Evolutionary conservation across 177 flowering plant genomes (phyloP), one percentile per base, ranked within the genome.

Genomic region (Vitis hybrid): DNA sequence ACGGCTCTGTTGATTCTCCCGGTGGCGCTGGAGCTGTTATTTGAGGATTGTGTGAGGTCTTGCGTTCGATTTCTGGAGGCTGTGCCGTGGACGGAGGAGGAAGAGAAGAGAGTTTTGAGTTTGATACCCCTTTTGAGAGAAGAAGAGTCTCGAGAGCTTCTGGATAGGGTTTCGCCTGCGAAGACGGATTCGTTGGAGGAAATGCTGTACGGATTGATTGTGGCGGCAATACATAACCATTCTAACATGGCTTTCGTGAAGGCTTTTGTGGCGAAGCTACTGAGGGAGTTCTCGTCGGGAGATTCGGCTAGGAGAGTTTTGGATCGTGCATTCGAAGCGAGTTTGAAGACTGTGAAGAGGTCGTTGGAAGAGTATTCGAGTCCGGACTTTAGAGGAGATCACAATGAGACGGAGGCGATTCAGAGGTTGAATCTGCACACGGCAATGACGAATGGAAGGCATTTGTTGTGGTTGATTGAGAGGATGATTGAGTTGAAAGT

Each of bases 71-170:
- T 88, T 68, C 85, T 95, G 1, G 98, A 95, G 66, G 96, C 89
- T 3, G 98, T 95, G 48, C 97, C 98, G 20, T 95, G 99, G 98
- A 88, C 71, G 12, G 96, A 90, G 45, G 98, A 95, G 20, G 98
- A 93, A 58, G 98, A 93, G 66, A 76, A 61, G 61, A 81, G 77
- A 14, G 88, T 95, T 10, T 14, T 93, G 57, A 63, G 61, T 65
- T 29, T 92, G 22, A 69, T 88, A 53, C 97, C 98, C 0, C 70
- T 87, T 4, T 68, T 95, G 10, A 63, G 83, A 8, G 78, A 76
- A 52, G 97, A 86, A 10, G 99, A 95, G 57, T 81, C 90, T 1
- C 50, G 50, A 39, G 93, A 88, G 57, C 86, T 93, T 26, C 72
- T 90, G 5, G 82, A 89, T 60, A 83, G 99, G 82, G 79, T 93